A percentile compares a stretch with the other conserved stretches of the same genome.
Evolutionary conservation across 768 basidiomycete genomes (phyloP).

Genomic region (Boletus rubroflammeus): DNA sequence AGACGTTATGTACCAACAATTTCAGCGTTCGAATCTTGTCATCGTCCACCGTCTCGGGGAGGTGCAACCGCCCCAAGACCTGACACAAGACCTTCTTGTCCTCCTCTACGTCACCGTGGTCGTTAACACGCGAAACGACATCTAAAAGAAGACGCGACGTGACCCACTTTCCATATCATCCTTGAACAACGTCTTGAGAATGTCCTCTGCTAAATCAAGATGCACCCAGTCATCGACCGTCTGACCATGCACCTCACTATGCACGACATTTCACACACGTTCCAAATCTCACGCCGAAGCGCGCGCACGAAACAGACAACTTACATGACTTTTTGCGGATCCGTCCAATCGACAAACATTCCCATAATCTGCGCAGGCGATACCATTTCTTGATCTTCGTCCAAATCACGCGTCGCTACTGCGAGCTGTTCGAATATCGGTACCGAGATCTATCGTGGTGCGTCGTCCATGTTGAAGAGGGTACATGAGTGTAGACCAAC

Average conservation of each 20-base stretch:
- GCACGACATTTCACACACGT: neutral
- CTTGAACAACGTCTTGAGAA: slow-evolving; percentile 48
- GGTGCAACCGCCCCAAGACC: slow-evolving; percentile 54
- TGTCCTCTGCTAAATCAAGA: slow-evolving; percentile 51
- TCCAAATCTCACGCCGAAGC: neutral
- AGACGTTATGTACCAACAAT: slow-evolving; percentile 49
- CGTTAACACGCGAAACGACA: neutral
- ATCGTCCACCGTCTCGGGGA: slow-evolving; percentile 70
- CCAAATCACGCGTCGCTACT: slow-evolving; percentile 56
- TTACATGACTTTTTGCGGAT: slow-evolving; percentile 68
- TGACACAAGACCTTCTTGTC: slow-evolving; percentile 63
- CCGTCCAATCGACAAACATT: slow-evolving; percentile 87
- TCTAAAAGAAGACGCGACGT: neutral
- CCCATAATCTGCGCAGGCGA: slow-evolving; percentile 66
- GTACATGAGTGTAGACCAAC: neutral
- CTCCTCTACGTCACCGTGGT: slow-evolving; percentile 39
- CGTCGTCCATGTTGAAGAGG: neutral
- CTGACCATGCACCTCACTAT: slow-evolving; percentile 41
- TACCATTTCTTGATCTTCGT: slow-evolving; percentile 73
- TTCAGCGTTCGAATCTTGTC: slow-evolving; percentile 62
- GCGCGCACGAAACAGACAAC: slow-evolving; percentile 24
- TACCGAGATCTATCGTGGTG: slow-evolving; percentile 57
- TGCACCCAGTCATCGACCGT: slow-evolving; percentile 43
- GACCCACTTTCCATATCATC: slow-evolving; percentile 51
- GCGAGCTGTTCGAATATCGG: slow-evolving; percentile 60